Percentiles rank a stretch among this genome's conserved stretches.
Conservation (phyloP, 768 basidiomycete genomes). For the Mycena olivaceomarginata region DNA sequence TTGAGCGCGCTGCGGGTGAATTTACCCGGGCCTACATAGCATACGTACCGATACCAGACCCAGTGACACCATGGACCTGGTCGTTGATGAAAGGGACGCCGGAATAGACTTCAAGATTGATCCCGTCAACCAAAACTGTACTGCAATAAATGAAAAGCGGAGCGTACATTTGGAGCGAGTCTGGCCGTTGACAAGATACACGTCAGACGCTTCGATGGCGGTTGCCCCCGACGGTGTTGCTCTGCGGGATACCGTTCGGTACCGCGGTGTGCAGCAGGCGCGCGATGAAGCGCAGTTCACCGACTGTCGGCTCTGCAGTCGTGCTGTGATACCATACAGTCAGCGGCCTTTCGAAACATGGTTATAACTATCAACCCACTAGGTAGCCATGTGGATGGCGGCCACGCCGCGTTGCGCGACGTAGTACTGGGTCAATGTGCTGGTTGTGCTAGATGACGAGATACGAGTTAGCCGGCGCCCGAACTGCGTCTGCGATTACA, state of each 20-base stretch:
- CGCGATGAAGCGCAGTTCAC: conserved; percentile 61
- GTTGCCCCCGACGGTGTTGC: conserved; percentile 56
- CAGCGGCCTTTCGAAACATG: neutral
- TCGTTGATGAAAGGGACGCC: conserved; percentile 56
- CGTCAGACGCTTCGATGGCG: conserved; percentile 61
- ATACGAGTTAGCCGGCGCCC: no score
- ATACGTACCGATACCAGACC: conserved; percentile 44
- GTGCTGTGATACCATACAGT: conserved; percentile 45
- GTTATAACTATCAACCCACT: conserved; percentile 42
- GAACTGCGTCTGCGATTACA: no score
- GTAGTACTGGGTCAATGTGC: conserved; percentile 59
- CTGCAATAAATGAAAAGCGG: neutral
- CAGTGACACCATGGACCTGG: conserved; percentile 58
- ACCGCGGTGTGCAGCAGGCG: conserved; percentile 53
- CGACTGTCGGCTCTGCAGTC: conserved; percentile 58
- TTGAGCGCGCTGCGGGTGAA: neutral
- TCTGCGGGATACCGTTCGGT: conserved; percentile 51
- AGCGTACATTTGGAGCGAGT: conserved; percentile 54
- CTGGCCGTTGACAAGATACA: conserved; percentile 54
- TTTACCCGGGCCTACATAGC: neutral
- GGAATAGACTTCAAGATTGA: neutral
- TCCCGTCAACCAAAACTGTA: neutral
- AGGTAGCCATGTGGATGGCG: conserved; percentile 62
- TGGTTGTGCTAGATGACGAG: conserved; percentile 40
- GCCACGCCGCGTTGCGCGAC: conserved; percentile 58